A percentile compares a stretch with the other conserved stretches of the same genome.
Evolutionary conservation across 1,284 basidiomycete genomes (phyloP).

Genomic region (Ceratobasidium sp.): DNA sequence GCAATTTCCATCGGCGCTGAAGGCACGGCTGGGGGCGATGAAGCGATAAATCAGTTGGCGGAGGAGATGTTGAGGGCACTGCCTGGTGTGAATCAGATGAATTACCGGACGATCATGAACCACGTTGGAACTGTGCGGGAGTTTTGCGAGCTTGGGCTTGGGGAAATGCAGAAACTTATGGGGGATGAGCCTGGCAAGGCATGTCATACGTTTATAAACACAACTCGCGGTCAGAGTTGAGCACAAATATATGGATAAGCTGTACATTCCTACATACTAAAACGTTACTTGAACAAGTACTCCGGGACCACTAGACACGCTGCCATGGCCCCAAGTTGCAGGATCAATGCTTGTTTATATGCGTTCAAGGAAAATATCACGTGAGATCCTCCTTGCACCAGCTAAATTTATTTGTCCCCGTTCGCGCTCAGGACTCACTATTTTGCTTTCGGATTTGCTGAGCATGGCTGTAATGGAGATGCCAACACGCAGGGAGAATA

Average conservation of each 20-base stretch:
- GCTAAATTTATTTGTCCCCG: no score
- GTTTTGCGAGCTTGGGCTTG: constrained; percentile 73
- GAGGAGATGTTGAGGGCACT: constrained; percentile 79
- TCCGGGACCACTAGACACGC: no score
- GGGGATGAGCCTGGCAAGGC: constrained; percentile 84
- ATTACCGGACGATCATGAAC: constrained; percentile 85
- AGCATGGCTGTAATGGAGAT: no score
- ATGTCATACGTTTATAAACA: constrained; percentile 84
- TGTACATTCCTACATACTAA: no score
- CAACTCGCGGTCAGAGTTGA: not conserved
- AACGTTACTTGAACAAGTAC: no score
- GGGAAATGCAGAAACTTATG: constrained; percentile 77
- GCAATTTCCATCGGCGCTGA: constrained; percentile 86
- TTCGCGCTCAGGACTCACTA: no score
- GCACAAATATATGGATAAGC: not conserved
- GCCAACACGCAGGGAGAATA: no score
- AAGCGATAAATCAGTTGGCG: constrained; percentile 75
- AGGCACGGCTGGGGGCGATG: constrained; percentile 70
- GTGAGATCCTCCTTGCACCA: no score
- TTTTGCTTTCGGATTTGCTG: no score
- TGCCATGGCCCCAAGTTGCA: no score
- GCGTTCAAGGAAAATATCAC: no score
- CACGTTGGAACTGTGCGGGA: constrained; percentile 80
- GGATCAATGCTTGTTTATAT: no score
- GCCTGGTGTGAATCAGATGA: constrained; percentile 86